Evolutionary conservation across 306 rosid species (phyloP), one percentile per base, ranked within the genome.

Genomic region (Hippophae gyantsensis): DNA sequence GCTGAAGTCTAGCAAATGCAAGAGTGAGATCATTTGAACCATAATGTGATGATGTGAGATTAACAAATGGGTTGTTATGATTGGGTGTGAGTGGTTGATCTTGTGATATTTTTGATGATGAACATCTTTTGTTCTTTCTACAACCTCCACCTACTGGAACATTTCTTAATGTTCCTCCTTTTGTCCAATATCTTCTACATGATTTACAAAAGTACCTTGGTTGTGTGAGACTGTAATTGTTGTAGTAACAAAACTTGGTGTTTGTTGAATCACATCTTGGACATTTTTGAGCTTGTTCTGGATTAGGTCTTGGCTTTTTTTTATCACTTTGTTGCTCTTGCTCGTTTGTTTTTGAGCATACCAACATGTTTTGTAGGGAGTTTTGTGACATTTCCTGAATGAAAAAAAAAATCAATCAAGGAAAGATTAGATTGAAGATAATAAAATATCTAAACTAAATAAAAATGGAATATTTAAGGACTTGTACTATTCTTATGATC

Each of bases 81-180:
- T 74, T 83, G 50, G 85, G 70, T 7, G 67, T 57, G 72, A 79
- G 78, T 14, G 74, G 13, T 60, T 83, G 89, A 70, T 89, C 95
- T 66, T 82, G 94, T 12, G 51, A 32, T 41, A 85, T 76, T 63
- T 72, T 86, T 10, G 87, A 57, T 5, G 85, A 63, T 25, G 95
- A 79, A 2, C 83, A 79, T 23, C 96, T 82, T 56, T 80, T 89
- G 86, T 92, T 92, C 82, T 88, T 92, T 78, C 99, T 75, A 80
- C 96, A 92, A 4, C 95, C 96, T 55, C 99, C 99, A 56, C 99
- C 99, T 53, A 92, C 96, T 10, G 99, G 99, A 75, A 92, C 93
- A 74, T 92, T 92, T 64, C 99, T 84, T 54, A 92, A 60, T 1
- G 99, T 92, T 6, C 99, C 99, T 18, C 99, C 99, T 82, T 88